Percentiles rank a stretch among this genome's conserved stretches.
These are phyloP conservation scores for Lasiodiplodia citricola DNA, from an alignment of 2,329 filamentous ascomycete species.

Conservation along the genomic window DNA sequence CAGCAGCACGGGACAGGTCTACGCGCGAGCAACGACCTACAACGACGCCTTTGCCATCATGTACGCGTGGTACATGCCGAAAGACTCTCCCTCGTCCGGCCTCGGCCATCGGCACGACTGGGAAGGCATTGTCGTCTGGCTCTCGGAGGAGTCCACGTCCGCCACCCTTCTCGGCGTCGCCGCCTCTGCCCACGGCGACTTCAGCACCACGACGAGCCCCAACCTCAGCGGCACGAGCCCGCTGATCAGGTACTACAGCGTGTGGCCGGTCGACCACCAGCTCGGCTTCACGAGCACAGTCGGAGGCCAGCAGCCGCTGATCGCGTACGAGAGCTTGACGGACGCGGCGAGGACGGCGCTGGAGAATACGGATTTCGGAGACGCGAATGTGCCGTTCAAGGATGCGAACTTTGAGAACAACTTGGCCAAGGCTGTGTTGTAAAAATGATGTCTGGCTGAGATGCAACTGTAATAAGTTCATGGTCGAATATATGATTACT, in stretches of 20 bases:
- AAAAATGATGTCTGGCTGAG: not conserved
- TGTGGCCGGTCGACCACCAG: slow-evolving; percentile 57
- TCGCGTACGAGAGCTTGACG: slow-evolving; percentile 58
- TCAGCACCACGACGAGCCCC: slow-evolving; percentile 50
- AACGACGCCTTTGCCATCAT: slow-evolving; percentile 55
- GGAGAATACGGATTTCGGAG: slow-evolving; percentile 53
- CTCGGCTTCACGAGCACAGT: slow-evolving; percentile 48
- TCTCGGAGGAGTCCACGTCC: slow-evolving; percentile 46
- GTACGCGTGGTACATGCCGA: slow-evolving; percentile 60
- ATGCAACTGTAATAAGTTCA: no score
- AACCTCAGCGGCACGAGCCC: slow-evolving; percentile 51
- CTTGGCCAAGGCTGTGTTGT: slow-evolving; percentile 41
- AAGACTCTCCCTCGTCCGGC: slow-evolving; percentile 51
- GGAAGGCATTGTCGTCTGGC: slow-evolving; percentile 62
- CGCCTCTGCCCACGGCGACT: slow-evolving; percentile 58
- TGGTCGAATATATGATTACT: no score
- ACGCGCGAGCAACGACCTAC: slow-evolving; percentile 51
- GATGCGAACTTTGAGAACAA: slow-evolving; percentile 55
- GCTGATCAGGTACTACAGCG: slow-evolving; percentile 56
- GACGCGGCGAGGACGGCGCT: slow-evolving; percentile 50
- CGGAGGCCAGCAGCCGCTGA: slow-evolving; percentile 53
- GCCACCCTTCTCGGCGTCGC: slow-evolving; percentile 57
- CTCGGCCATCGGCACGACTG: slow-evolving; percentile 62
- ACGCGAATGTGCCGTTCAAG: slow-evolving; percentile 55
- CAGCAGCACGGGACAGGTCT: slow-evolving; percentile 57